Base-by-base conservation (phyloP, 768 basidiomycete genomes). In the Xanthoconium purpureum region DNA sequence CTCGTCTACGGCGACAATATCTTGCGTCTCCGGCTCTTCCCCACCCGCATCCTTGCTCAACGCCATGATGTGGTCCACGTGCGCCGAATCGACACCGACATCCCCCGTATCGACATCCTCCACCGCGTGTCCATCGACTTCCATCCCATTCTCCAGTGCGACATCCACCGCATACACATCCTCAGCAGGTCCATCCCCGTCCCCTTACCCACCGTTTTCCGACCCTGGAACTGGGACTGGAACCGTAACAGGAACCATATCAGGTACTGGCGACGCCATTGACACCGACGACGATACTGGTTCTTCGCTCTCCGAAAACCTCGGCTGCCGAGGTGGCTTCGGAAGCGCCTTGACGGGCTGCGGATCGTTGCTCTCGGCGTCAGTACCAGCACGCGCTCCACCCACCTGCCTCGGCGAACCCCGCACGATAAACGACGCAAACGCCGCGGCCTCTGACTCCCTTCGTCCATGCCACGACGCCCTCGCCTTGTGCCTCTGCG, bases 381-480 rank as follows among this genome's bases (percentile, higher is more conserved):
- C 6, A 2, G 45, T 8, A 2, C 30, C 11, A 4, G 0, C 6
- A 8, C 12, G 30, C 3, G 13, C 5, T 36, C 5, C 36, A 8
- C n/a, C 1, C 17, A 13, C 12, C 37, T n/a, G 39, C 52, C 12
- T 54, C 11, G 55, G 51, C 18, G 55, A 37, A 9, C 52, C 39
- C 28, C 57, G 58, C 17, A 67, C 54, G 12, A 67, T 68, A 43
- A 38, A 68, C 30, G 59, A 44, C 54, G 59, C 52, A n/a, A 68
- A 67, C 33, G 37, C 37, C 8, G 56, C 50, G 12, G 66, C 54
- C 24, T 50, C 45, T n/a, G 66, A 63, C 35, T 50, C 54, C 32
- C 66, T 51, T 3, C 62, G 39, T 12, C 6, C 44, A 48, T 52
- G 52, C 12, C 18, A n/a, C 38, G 40, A 39, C 32, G 28, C 36